Evolutionary conservation across 768 basidiomycete species (phyloP).

Genomic region (Trametes meyenii): DNA sequence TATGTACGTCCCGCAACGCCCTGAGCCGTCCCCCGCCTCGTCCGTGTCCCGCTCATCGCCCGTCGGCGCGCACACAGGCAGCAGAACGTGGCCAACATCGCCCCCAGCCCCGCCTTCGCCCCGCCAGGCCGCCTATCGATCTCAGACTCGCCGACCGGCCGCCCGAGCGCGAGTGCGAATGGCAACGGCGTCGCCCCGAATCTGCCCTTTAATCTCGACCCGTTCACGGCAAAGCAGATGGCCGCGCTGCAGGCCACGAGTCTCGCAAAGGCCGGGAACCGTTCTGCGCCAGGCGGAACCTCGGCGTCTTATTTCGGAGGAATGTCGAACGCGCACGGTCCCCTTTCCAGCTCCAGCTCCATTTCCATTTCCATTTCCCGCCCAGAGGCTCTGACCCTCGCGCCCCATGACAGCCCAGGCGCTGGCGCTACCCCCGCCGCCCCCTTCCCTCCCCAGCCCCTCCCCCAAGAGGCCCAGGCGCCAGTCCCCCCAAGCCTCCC

Average conservation of each 20-base stretch:
- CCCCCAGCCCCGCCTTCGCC: neutral
- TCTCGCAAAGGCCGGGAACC: constrained; percentile 60
- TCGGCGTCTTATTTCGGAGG: constrained; percentile 71
- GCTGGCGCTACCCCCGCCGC: constrained; percentile 12
- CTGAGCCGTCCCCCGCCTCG: neutral
- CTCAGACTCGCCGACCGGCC: constrained; percentile 7
- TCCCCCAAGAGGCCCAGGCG: constrained; percentile 46
- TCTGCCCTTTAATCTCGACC: constrained; percentile 55
- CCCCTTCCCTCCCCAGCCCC: constrained; percentile 36
- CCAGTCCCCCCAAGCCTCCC: constrained; percentile 43
- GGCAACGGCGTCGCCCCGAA: constrained; percentile 11
- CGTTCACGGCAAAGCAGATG: constrained; percentile 78
- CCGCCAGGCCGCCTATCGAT: constrained; percentile 4
- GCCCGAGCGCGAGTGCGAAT: neutral
- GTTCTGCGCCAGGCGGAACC: constrained; percentile 50
- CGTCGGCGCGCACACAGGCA: constrained; percentile 18
- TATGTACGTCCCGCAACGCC: constrained; percentile 11
- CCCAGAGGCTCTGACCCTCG: constrained; percentile 12
- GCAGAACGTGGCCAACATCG: constrained; percentile 19
- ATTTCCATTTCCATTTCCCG: constrained; percentile 6
- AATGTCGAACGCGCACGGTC: constrained; percentile 40
- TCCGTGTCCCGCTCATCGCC: constrained; percentile 1
- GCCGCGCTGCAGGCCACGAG: constrained; percentile 70
- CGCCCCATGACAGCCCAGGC: constrained; percentile 25
- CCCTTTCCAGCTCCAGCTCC: neutral